Percentiles rank a stretch among this genome's conserved stretches.
Conservation (phyloP, 2,329 filamentous ascomycete species). For the Macrophomina pseudophaseolina region DNA sequence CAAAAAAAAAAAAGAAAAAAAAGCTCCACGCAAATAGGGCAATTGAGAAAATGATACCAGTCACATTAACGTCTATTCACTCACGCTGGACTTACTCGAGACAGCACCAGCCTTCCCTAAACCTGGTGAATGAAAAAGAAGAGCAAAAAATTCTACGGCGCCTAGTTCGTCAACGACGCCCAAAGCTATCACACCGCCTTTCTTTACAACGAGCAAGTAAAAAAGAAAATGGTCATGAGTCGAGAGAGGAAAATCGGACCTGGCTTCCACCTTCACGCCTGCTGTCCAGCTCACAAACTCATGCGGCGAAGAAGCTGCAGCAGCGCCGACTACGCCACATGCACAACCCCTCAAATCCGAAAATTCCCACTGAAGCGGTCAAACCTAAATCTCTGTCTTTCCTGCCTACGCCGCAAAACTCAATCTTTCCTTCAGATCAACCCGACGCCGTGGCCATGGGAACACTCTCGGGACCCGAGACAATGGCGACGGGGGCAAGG, state of each 20-base stretch:
- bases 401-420: not conserved
- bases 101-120: not conserved
- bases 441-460: slow-evolving; percentile 1
- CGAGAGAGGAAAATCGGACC: no score
- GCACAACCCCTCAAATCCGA: not conserved
- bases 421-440: not conserved
- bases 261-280: no score
- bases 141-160: not conserved
- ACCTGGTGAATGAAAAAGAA: not conserved
- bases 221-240: not conserved
- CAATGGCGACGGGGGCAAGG: not conserved
- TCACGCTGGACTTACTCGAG: not conserved
- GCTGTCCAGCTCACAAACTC: not conserved
- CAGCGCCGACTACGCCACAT: not conserved
- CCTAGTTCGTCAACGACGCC: not conserved
- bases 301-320: not conserved
- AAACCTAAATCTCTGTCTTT: not conserved
- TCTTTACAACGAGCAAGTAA: not conserved
- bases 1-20: not conserved
- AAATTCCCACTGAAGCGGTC: no score
- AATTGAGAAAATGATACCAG: not conserved
- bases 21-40: not conserved
- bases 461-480: not conserved
- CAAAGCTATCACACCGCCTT: not conserved
- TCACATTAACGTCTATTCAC: not conserved